Base-by-base conservation (phyloP, 495 filamentous ascomycete species). In the Xylaria sp. region DNA sequence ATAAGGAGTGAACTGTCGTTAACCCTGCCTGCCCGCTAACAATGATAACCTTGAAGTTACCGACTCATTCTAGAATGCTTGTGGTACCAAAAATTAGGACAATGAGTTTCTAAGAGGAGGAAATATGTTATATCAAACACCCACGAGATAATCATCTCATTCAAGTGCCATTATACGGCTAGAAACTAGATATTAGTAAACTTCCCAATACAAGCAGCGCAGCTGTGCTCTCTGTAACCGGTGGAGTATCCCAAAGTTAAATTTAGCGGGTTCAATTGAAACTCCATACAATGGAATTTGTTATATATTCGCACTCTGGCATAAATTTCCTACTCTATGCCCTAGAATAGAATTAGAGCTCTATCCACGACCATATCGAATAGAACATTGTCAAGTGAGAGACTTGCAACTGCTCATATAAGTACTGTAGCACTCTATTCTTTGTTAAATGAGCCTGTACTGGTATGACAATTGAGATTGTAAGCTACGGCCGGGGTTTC, bases 1-100 rank as follows among this genome's bases (percentile, higher is more conserved):
- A 68, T 6, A 90, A 77, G 24, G 72, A 76, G 50, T 87, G 81
- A 0, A 87, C 85, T 0, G 85, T 67, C 4, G 82, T 84, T 5
- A 89, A 72, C 0, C 84, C 85, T 5, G 83, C 79, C 33, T 88
- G 79, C 5, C 82, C 83, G 6, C 87, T 87, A 9, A 85, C 83
- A 55, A 90, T 82, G 43, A 89, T 81, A 37, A 85, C 84, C 61
- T 80, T 83, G 76, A 88, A 84, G 1, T 59, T 55, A 29, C 31
- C 12, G 1, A 31, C 15, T 11, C 12, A 17, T 31, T 55, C 31
- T 6, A 26, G 26, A 2, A 5, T 55, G 26, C 11, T 5, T 4
- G 24, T 2, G 15, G 17, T 31, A 17, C 14, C 9, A 9, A 15
- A 14, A 31, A 55, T 17, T 17, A 55, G 29, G 29, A 17, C 26